Evolutionary conservation across 2,329 filamentous ascomycete genomes (phyloP).

Genomic region (Metarhizium rileyi): DNA sequence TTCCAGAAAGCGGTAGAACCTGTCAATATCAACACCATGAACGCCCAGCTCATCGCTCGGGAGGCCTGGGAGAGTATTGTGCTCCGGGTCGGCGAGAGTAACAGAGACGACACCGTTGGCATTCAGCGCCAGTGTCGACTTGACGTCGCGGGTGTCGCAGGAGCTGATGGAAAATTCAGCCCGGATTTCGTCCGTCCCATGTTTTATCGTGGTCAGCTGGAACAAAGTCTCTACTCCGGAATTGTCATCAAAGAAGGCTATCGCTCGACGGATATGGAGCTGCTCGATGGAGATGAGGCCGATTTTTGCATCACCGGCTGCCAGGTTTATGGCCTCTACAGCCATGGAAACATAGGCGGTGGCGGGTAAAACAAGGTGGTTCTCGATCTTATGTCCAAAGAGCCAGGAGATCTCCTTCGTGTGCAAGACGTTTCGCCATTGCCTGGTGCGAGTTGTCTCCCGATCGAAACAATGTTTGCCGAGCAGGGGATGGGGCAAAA

Average conservation of each 20-base stretch:
- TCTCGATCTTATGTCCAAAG: constrained; percentile 17
- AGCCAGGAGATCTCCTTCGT: neutral
- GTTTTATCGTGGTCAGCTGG: neutral
- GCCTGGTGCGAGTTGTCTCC: too few species aligned
- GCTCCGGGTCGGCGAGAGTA: too few species aligned
- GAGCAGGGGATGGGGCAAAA: neutral
- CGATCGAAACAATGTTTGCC: neutral
- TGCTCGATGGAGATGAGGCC: neutral
- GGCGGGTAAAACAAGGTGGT: neutral
- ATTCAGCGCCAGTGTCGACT: too few species aligned
- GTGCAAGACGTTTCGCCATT: too few species aligned
- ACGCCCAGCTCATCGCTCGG: too few species aligned
- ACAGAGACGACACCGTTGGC: too few species aligned
- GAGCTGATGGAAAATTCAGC: neutral
- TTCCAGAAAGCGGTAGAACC: too few species aligned
- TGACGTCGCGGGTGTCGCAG: too few species aligned
- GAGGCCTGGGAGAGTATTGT: too few species aligned
- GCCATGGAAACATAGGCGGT: neutral
- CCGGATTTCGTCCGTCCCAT: neutral
- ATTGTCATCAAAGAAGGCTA: neutral
- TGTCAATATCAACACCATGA: too few species aligned
- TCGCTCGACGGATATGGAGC: neutral
- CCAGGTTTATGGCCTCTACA: neutral
- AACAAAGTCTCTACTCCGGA: neutral
- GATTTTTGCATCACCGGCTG: neutral